Percentiles rank a stretch among this genome's conserved stretches.
Conservation (phyloP, 495 filamentous ascomycete genomes). For the Aspergillus haitiensis region DNA sequence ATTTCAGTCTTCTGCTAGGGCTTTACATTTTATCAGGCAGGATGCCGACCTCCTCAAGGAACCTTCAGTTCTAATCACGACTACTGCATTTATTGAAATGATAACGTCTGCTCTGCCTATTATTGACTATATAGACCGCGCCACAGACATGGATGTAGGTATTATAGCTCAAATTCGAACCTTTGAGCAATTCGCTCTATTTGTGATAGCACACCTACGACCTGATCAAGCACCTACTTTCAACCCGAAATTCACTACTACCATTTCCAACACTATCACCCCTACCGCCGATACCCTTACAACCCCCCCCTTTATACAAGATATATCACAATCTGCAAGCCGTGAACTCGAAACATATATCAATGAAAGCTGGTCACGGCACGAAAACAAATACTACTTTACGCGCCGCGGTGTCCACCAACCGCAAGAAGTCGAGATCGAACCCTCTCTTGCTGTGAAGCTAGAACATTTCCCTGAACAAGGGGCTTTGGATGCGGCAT, state of each 20-base stretch:
- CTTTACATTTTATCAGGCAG: constrained; percentile 34
- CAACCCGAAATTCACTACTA: not conserved
- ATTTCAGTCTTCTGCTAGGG: constrained; percentile 42
- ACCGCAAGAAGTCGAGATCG: constrained; percentile 36
- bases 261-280: not conserved
- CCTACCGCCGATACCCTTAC: not conserved
- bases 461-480: constrained; percentile 27
- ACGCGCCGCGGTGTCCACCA: constrained; percentile 38
- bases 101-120: constrained; percentile 48
- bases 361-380: constrained; percentile 38
- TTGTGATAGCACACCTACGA: constrained; percentile 27
- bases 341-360: constrained; percentile 43
- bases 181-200: constrained; percentile 37
- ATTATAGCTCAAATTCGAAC: constrained; percentile 32
- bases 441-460: constrained; percentile 24
- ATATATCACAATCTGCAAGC: constrained; percentile 30
- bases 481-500: constrained; percentile 26
- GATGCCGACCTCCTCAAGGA: constrained; percentile 38
- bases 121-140: constrained; percentile 54
- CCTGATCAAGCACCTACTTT: constrained; percentile 1
- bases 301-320: constrained; percentile 27
- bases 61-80: constrained; percentile 37
- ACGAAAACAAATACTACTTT: constrained; percentile 45
- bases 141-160: constrained; percentile 23
- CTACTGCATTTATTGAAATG: constrained; percentile 46